Conservation (phyloP, 2,329 filamentous ascomycete species). For the Ceratocystis lukuohia region DNA sequence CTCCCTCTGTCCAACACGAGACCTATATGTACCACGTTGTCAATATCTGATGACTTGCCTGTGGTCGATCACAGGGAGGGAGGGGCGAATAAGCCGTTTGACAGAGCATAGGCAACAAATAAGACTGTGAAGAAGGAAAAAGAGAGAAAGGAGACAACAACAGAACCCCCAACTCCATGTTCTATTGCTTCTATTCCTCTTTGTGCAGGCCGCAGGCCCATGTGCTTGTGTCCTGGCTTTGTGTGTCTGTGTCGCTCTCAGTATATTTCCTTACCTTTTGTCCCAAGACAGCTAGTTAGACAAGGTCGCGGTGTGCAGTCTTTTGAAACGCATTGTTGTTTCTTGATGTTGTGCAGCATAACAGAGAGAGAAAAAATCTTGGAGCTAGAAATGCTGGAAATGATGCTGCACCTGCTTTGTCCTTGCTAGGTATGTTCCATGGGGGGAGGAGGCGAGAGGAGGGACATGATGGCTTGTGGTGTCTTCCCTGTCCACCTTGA, state of each 20-base stretch:
- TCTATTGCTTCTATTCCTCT: background rate
- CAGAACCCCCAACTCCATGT: background rate
- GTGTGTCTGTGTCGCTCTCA: too few species aligned
- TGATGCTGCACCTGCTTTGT: background rate
- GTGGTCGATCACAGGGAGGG: background rate
- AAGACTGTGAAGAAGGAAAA: background rate
- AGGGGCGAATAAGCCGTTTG: background rate
- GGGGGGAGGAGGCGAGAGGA: too few species aligned
- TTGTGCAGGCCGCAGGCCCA: background rate
- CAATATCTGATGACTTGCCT: slow-evolving; percentile 4
- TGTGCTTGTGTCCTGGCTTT: slow-evolving; percentile 1
- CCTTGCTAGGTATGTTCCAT: background rate
- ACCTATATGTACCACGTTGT: background rate
- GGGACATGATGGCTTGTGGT: background rate
- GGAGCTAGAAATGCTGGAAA: background rate
- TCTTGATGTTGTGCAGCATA: slow-evolving; percentile 1
- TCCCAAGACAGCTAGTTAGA: slow-evolving; percentile 1
- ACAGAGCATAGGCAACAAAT: background rate
- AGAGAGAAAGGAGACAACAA: background rate
- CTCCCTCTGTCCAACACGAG: background rate
- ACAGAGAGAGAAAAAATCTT: background rate
- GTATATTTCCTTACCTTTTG: background rate
- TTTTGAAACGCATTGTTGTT: slow-evolving; percentile 4
- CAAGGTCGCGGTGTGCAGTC: background rate
- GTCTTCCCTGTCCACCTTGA: background rate